Base-by-base conservation (phyloP, 371 early-diverging fungal genomes). In the Synchytrium microbalum region DNA sequence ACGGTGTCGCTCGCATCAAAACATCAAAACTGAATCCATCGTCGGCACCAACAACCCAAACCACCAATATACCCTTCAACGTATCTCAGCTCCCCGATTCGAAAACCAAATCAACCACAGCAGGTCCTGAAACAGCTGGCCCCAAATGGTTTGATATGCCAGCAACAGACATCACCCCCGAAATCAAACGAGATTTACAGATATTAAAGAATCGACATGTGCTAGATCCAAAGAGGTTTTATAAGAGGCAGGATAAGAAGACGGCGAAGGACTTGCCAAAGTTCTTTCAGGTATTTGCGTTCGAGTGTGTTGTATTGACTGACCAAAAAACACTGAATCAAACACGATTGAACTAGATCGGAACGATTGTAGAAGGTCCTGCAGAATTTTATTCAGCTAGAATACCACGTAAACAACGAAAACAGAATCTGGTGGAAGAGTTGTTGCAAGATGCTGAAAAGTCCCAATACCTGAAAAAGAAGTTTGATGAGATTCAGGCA, bases 141-240 rank as follows among this genome's bases (percentile, higher is more conserved):
- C 67, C 75, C 2, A 84, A 86, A 57, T 97, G 98, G 98, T 97
- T 95, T 71, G 90, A 91, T 68, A 88, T 97, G 88, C 85, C 84
- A n/a, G 83, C 86, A 27, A 80, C 92, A 13, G 88, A 88, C 31
- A 65, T 97, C 61, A 95, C 98, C 26, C 86, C 85, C 0, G 92
- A 92, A 65, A 53, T 95, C 58, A 90, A 92, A 67, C 87, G 89
- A 14, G 95, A 97, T 69, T 73, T 96, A 58, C 88, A 89, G 55
- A 79, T 95, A 14, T 66, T 97, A 24, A 87, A 90, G 67, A 79
- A 90, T 73, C 86, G 98, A 60, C 85, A 85, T 73, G 93, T 91
- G 1, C 73, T 97, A 31, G 95, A 97, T 71, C 92, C 91, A 27
- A 96, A 93, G 74, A 80, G 92, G 51, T 90, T 89, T 72, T 96